Evolutionary conservation across 441 rosid genomes (phyloP).

Genomic region (Cnidoscolus chayamansa): DNA sequence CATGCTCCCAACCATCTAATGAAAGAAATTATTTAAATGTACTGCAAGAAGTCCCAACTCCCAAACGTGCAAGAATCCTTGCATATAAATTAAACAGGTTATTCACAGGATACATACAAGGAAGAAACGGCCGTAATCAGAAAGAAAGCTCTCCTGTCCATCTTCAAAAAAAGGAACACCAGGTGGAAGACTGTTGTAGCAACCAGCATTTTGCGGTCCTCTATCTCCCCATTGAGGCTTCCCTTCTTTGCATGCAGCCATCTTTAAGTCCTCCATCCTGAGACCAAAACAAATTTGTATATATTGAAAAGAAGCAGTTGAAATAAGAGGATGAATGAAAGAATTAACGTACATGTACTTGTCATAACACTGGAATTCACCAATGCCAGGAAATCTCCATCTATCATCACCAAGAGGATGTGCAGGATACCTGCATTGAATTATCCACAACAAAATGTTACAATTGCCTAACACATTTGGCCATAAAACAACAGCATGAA

Average conservation of each 20-base stretch:
- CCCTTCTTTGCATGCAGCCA: constrained; percentile 62
- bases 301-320: constrained; percentile 15
- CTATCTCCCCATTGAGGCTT: constrained; percentile 60
- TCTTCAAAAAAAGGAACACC: constrained; percentile 58
- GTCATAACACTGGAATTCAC: constrained; percentile 81
- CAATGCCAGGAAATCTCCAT: constrained; percentile 76
- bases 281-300: constrained; percentile 28
- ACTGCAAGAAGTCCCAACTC: neutral
- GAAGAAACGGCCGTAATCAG: constrained; percentile 66
- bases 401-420: constrained; percentile 64
- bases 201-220: constrained; percentile 55
- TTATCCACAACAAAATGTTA: constrained; percentile 24
- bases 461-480: constrained; percentile 1
- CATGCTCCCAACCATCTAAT: constrained; percentile 1
- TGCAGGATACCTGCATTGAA: constrained; percentile 57
- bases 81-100: neutral
- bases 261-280: constrained; percentile 69
- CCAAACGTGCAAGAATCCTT: neutral
- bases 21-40: neutral
- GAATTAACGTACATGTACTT: constrained; percentile 53
- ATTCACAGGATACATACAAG: constrained; percentile 39
- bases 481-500: constrained; percentile 23
- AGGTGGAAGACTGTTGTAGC: constrained; percentile 54
- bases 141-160: constrained; percentile 58
- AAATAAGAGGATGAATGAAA: constrained; percentile 7